Conservation (phyloP, 2,329 filamentous ascomycete genomes). For the Penicillium sp. region DNA sequence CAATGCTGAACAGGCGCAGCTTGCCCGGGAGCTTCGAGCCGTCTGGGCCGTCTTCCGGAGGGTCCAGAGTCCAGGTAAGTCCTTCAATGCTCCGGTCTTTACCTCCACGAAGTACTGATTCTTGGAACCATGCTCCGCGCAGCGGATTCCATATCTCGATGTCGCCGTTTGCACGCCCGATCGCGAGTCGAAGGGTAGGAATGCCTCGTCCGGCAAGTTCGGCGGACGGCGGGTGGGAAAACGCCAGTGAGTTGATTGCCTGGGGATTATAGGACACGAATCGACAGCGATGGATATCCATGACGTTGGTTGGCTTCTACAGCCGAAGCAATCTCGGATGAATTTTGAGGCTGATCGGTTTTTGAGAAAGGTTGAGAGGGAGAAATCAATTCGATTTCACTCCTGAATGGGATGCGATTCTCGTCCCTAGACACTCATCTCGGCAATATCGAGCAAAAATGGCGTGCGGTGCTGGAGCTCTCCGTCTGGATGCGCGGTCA, state of each 20-base stretch:
- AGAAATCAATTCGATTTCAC: constrained; percentile 14
- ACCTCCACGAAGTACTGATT: constrained; percentile 76
- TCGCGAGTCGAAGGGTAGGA: constrained; percentile 67
- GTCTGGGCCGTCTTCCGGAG: constrained; percentile 57
- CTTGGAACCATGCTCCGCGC: constrained; percentile 79
- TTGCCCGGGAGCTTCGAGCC: constrained; percentile 59
- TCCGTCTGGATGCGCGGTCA: constrained; percentile 15
- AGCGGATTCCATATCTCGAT: constrained; percentile 97
- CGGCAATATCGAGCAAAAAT: constrained; percentile 6
- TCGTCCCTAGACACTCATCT: constrained; percentile 23
- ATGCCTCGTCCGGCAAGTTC: constrained; percentile 45
- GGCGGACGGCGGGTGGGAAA: constrained; percentile 65
- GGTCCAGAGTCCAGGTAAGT: constrained; percentile 83
- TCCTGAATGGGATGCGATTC: constrained; percentile 12
- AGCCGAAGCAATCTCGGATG: constrained; percentile 14
- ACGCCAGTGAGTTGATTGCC: constrained; percentile 89
- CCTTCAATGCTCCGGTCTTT: constrained; percentile 84
- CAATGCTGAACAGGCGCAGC: constrained; percentile 89
- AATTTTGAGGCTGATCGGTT: no score
- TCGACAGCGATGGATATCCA: constrained; percentile 96
- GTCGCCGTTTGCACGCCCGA: constrained; percentile 89
- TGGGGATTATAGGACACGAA: constrained; percentile 90
- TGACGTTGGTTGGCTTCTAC: constrained; percentile 37
- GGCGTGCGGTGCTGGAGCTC: constrained; percentile 17
- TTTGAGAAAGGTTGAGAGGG: constrained; percentile 11